Percentiles rank a stretch among this genome's conserved stretches.
These are phyloP conservation scores for Furcasterigmium sp. DNA, from an alignment of 2,329 filamentous ascomycete genomes.

Conservation along the genomic window DNA sequence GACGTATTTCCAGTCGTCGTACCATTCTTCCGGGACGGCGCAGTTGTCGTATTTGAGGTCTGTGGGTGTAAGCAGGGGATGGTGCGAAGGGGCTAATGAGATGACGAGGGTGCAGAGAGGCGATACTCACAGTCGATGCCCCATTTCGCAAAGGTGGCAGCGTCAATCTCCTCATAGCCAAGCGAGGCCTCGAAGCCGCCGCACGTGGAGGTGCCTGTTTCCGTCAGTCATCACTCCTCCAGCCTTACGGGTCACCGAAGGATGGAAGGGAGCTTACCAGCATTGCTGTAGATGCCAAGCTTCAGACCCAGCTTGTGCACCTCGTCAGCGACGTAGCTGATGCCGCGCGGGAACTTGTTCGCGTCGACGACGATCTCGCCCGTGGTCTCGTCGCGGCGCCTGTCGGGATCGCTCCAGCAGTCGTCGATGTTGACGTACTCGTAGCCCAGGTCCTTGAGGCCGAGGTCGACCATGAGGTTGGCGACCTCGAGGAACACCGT, in stretches of 20 bases:
- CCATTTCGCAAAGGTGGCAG: constrained; percentile 51
- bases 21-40: constrained; percentile 30
- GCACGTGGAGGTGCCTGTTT: constrained; percentile 34
- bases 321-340: constrained; percentile 44
- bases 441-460: constrained; percentile 48
- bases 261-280: constrained; percentile 25
- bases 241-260: background rate
- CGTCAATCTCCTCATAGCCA: constrained; percentile 53
- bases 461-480: constrained; percentile 39
- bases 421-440: constrained; percentile 58
- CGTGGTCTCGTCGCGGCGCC: constrained; percentile 32
- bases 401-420: constrained; percentile 47
- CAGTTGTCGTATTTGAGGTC: constrained; percentile 57
- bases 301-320: constrained; percentile 55
- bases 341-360: constrained; percentile 52
- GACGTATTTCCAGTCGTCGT: constrained; percentile 24
- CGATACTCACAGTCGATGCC: constrained; percentile 45
- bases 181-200: constrained; percentile 52
- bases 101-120: background rate
- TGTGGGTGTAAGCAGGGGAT: constrained; percentile 8
- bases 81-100: background rate
- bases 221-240: background rate
- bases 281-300: constrained; percentile 58
- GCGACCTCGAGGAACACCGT: constrained; percentile 42
- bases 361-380: constrained; percentile 39